Base-by-base conservation (phyloP, 2,329 filamentous ascomycete genomes). In the Passalora sequoiae region DNA sequence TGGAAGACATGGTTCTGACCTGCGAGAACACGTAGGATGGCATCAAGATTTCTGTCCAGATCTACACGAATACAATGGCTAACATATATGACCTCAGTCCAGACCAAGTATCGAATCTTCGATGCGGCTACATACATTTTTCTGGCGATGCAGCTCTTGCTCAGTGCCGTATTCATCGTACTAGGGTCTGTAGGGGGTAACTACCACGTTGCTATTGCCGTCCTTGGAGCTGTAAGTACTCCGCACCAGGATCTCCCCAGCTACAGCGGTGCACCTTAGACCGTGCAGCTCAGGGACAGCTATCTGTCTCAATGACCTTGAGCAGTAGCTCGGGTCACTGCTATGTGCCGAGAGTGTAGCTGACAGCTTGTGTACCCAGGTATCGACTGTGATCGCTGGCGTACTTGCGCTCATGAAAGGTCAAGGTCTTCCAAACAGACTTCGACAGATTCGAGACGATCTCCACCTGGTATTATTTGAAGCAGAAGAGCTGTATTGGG, bases 401-500 rank as follows among this genome's bases (percentile, higher is more conserved):
- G 42, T 56, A 12, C 42, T 66, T 33, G 58, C 60, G 13, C 29
- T 66, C n/a, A 60, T 50, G 50, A 61, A 59, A 36, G 64, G 63
- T 0, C 61, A 64, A 47, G 61, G 64, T 1, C 42, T 66, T n/a
- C 61, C 63, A n/a, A 63, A 59, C 38, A 46, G 63, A 3, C 41
- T 65, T n/a, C 43, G 61, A 19, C 59, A 63, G 50, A 59, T 60
- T 38, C 38, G 54, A 28, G 61, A 65, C 42, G 56, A 55, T 9
- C 43, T 66, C 38, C 42, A 51, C 32, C 59, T 54, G 28, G 53
- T 66, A 8, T 47, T 62, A 13, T 63, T 65, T 36, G 58, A 58
- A 41, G 55, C 63, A 1, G 63, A 66, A 35, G 63, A 63, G 52
- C 30, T 65, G 48, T 65, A 65, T 38, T 60, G 59, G 53, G 64